A percentile compares a stretch with the other conserved stretches of the same genome.
phyloP scores from a whole-genome alignment of 371 early-diverging fungal genomes.

The Mortierella sp. region DNA sequence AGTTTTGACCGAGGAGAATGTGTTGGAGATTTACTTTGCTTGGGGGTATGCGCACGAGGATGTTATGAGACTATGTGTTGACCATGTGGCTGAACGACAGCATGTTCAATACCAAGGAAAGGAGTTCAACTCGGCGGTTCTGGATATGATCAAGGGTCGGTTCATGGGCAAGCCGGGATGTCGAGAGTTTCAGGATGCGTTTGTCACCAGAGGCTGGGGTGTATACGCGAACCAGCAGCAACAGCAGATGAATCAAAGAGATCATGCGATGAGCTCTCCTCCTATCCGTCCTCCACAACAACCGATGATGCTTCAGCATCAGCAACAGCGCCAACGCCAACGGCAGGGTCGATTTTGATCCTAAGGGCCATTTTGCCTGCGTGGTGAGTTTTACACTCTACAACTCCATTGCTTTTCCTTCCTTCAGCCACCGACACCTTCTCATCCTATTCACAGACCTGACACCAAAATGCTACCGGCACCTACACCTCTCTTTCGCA shows the following conservation, averaged over 20 bases:
- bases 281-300: not conserved
- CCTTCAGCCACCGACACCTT: not conserved
- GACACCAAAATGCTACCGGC: not conserved
- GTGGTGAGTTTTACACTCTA: not conserved
- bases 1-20: constrained; percentile 36
- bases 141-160: constrained; percentile 14
- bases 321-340: not conserved
- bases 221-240: constrained; percentile 25
- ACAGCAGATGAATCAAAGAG: not conserved
- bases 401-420: not conserved
- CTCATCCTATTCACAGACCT: not conserved
- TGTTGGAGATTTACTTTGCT: constrained; percentile 42
- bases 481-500: not conserved
- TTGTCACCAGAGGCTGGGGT: constrained; percentile 18
- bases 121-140: constrained; percentile 22
- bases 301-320: not conserved
- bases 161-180: constrained; percentile 25
- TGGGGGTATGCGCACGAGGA: constrained; percentile 27
- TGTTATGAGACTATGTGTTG: constrained; percentile 28
- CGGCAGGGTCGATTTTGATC: not conserved
- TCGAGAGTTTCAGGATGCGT: constrained; percentile 36
- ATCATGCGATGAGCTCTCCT: not conserved
- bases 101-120: constrained; percentile 20
- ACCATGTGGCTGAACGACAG: constrained; percentile 29
- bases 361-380: not conserved